Evolutionary conservation across 768 basidiomycete genomes (phyloP).

Genomic region (Rhizopogon vinicolor): DNA sequence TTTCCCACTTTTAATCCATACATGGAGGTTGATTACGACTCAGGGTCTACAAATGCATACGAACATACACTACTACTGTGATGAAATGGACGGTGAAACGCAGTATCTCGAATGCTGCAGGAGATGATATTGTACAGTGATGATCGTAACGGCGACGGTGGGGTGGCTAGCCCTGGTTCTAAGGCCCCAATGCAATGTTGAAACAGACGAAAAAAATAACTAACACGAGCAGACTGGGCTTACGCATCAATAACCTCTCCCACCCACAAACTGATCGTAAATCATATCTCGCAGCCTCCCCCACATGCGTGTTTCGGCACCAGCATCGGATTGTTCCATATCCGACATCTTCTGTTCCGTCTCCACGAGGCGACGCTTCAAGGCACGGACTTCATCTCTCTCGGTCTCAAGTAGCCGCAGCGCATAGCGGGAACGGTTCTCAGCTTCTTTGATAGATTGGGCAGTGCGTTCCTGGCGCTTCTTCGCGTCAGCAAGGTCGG

Average conservation of each 20-base stretch:
- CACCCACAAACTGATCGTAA: slow-evolving; percentile 20
- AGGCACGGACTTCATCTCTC: slow-evolving; percentile 14
- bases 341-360: slow-evolving; percentile 19
- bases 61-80: neutral
- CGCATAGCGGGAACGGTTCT: slow-evolving; percentile 18
- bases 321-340: slow-evolving; percentile 8
- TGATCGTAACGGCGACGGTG: neutral
- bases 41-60: neutral
- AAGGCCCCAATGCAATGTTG: neutral
- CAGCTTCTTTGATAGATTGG: neutral
- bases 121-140: slow-evolving; percentile 1
- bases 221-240: neutral
- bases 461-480: slow-evolving; percentile 5
- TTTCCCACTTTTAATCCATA: neutral
- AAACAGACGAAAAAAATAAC: neutral
- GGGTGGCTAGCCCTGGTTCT: neutral
- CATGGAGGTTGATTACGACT: neutral
- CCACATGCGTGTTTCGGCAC: slow-evolving; percentile 20
- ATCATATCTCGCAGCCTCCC: slow-evolving; percentile 24
- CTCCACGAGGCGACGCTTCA: slow-evolving; percentile 19
- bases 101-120: slow-evolving; percentile 1
- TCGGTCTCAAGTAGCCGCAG: slow-evolving; percentile 13
- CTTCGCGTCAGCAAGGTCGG: slow-evolving; percentile 13
- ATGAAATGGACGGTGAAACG: neutral
- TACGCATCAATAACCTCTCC: neutral